Percentiles rank a stretch among this genome's conserved stretches.
Evolutionary conservation across 495 filamentous ascomycete genomes (phyloP).

Genomic region (Aspergillus leporis): DNA sequence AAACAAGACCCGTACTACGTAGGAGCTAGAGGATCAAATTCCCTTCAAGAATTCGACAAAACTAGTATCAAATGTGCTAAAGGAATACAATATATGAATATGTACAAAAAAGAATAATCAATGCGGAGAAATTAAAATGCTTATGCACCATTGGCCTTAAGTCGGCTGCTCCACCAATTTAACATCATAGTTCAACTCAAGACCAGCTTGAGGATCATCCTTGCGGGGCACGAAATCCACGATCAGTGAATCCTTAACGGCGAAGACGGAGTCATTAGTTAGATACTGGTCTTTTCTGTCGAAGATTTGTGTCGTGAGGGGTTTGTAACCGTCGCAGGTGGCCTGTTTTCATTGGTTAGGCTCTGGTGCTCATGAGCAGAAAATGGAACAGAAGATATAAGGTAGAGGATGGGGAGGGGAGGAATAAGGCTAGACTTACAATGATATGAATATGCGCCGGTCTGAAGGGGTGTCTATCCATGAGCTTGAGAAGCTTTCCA

Average conservation of each 20-base stretch:
- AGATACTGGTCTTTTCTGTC: conserved; percentile 64
- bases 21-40: background rate
- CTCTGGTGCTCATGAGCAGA: background rate
- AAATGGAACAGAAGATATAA: background rate
- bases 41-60: background rate
- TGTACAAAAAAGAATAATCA: conserved; percentile 5
- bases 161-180: conserved; percentile 30
- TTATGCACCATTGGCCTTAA: conserved; percentile 11
- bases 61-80: background rate
- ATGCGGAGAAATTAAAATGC: background rate
- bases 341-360: conserved; percentile 30
- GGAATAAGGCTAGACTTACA: conserved; percentile 39
- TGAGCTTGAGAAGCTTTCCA: conserved; percentile 48
- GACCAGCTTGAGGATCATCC: conserved; percentile 61
- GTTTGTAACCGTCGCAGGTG: conserved; percentile 48
- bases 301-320: conserved; percentile 74
- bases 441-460: conserved; percentile 87
- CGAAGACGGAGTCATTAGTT: conserved; percentile 69
- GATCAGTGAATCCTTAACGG: conserved; percentile 72
- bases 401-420: conserved; percentile 14
- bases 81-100: background rate
- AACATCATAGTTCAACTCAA: conserved; percentile 63
- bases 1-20: background rate
- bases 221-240: conserved; percentile 63
- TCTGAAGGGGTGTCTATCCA: conserved; percentile 76